Conservation (phyloP, 1,284 basidiomycete genomes). For the Blastosporella zonata region DNA sequence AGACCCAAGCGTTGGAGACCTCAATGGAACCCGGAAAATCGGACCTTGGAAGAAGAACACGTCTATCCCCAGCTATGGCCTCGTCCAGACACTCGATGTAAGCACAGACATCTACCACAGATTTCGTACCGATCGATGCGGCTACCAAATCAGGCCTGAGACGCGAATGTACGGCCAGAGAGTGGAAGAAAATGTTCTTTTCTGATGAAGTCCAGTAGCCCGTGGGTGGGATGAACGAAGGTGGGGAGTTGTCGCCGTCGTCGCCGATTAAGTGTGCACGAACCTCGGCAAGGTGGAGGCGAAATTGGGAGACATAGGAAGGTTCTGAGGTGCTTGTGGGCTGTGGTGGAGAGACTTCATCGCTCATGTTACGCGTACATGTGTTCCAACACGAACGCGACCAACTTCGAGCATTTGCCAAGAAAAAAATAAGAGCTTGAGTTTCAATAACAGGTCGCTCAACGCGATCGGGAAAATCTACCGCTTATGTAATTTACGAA, state of each 20-base stretch:
- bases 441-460: neutral
- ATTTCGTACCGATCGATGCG: constrained; percentile 59
- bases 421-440: neutral
- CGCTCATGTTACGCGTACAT: constrained; percentile 23
- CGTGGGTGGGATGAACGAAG: constrained; percentile 44
- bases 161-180: constrained; percentile 59
- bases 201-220: constrained; percentile 65
- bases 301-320: constrained; percentile 30
- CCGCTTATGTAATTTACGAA: neutral
- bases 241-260: constrained; percentile 23
- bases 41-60: constrained; percentile 17
- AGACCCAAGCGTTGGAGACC: constrained; percentile 58
- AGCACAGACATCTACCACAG: constrained; percentile 53
- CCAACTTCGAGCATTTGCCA: neutral
- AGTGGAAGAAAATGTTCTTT: constrained; percentile 70
- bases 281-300: constrained; percentile 29
- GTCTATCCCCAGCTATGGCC: constrained; percentile 19
- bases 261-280: constrained; percentile 33
- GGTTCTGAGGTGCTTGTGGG: constrained; percentile 11
- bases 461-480: neutral
- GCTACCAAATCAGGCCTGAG: constrained; percentile 72
- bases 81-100: constrained; percentile 55
- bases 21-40: constrained; percentile 46
- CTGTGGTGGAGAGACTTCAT: constrained; percentile 18
- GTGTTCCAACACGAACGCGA: constrained; percentile 5